Evolutionary conservation across 2,329 filamentous ascomycete species (phyloP), one percentile per base, ranked within the genome.

Genomic region (Emericellopsis cladophorae): DNA sequence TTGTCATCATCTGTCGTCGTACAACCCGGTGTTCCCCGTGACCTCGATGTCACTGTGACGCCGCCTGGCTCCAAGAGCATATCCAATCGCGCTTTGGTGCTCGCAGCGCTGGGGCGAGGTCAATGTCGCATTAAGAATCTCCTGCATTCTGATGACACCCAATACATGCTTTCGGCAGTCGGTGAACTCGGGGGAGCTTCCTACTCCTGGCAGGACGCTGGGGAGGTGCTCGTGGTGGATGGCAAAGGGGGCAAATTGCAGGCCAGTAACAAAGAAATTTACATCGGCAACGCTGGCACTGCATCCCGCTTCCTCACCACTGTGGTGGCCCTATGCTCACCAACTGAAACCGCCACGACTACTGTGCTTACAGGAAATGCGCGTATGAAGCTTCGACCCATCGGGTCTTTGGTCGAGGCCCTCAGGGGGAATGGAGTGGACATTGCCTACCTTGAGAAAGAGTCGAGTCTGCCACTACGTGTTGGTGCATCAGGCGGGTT

Each of bases 1-100:
- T 72, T 98, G 6, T 92, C 88, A 6, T 78, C 88, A 2, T 83
- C 84, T 36, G 74, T 90, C 39, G 70, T 76, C 36, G 79, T 96
- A 7, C 70, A 69, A 5, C 84, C 88, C 1, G 82, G 84, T 6
- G 73, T 94, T 3, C 74, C 83, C 2, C 61, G 68, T 29, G 65
- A 66, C 18, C 68, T 85, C 10, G 70, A 78, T 24, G 78, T 89
- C 31, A 79, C 79, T 31, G 89, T 95, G 51, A 84, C 78, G 4
- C 92, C 92, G 18, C 92, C 92, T 2, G 92, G 92, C 36, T 96
- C 92, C 16, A 98, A 98, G 68, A 95, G 89, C 60, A 88, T 98
- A 44, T 98, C 92, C 1, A 98, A 98, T 61, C 79, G 92, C 36
- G 90, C 93, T 29, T 74, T 98, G 32, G 78, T 98, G n/a, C 72